Percentiles rank a stretch among this genome's conserved stretches.
Conservation (phyloP, 257 asterid species). For the Solanum chiquidenum region DNA sequence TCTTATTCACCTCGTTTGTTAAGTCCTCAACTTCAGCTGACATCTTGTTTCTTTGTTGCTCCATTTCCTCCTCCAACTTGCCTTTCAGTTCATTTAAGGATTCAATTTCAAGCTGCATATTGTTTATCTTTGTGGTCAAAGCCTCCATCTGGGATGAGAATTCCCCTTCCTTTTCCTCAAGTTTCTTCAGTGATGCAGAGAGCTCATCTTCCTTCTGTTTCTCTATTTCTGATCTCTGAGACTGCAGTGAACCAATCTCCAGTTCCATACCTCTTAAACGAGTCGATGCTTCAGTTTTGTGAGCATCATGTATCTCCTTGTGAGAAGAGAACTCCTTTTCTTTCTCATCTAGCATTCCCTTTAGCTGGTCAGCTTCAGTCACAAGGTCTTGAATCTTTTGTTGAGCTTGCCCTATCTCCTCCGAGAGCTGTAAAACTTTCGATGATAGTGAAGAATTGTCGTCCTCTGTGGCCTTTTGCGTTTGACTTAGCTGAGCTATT, state of each 20-base stretch:
- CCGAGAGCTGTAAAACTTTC: conserved; percentile 22
- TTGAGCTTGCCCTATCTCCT: conserved; percentile 31
- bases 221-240: conserved; percentile 48
- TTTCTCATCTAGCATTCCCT: conserved; percentile 37
- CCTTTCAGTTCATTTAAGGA: conserved; percentile 30
- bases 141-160: conserved; percentile 34
- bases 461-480: conserved; percentile 19
- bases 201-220: conserved; percentile 52
- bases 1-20: conserved; percentile 26
- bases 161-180: conserved; percentile 47
- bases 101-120: conserved; percentile 42
- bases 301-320: conserved; percentile 60
- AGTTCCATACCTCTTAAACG: conserved; percentile 56
- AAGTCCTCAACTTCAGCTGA: conserved; percentile 32
- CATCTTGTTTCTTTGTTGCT: conserved; percentile 28
- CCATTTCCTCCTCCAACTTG: conserved; percentile 43
- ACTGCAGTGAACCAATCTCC: conserved; percentile 47
- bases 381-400: conserved; percentile 30
- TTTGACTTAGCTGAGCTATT: conserved; percentile 30
- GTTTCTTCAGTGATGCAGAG: conserved; percentile 42
- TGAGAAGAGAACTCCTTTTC: conserved; percentile 52
- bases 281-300: conserved; percentile 47
- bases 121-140: conserved; percentile 31
- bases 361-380: conserved; percentile 27
- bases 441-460: conserved; percentile 26